Percentiles rank a stretch among this genome's conserved stretches.
Evolutionary conservation across 768 basidiomycete species (phyloP).

Genomic region (Neoboletus brunneissimus): DNA sequence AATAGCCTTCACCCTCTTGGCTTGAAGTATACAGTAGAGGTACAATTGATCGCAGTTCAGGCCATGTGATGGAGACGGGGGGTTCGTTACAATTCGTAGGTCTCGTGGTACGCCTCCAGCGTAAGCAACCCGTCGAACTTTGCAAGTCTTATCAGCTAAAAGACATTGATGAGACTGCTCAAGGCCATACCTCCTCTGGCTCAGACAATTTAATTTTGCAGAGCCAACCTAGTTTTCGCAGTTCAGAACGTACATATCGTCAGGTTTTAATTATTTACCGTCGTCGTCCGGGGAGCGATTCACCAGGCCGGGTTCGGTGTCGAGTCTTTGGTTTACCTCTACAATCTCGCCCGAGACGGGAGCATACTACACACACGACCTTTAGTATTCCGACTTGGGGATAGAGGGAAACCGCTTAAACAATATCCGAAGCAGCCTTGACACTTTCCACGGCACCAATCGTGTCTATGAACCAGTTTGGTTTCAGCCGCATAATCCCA

Average conservation of each 20-base stretch:
- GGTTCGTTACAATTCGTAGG: constrained; percentile 43
- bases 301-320: constrained; percentile 68
- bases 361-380: constrained; percentile 59
- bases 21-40: constrained; percentile 1
- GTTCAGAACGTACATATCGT: background rate
- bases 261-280: constrained; percentile 46
- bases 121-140: constrained; percentile 73
- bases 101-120: constrained; percentile 69
- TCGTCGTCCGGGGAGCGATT: constrained; percentile 85
- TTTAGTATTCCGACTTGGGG: constrained; percentile 8
- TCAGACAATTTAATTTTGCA: constrained; percentile 86
- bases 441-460: constrained; percentile 96
- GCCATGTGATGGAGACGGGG: constrained; percentile 9
- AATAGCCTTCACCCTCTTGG: background rate
- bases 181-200: constrained; percentile 62
- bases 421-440: constrained; percentile 95
- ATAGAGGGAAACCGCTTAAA: constrained; percentile 34
- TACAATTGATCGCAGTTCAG: constrained; percentile 21
- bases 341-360: constrained; percentile 84
- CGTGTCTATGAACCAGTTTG: constrained; percentile 45
- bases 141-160: background rate
- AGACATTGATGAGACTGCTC: background rate
- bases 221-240: constrained; percentile 73
- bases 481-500: constrained; percentile 6
- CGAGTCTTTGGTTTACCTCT: constrained; percentile 73